A percentile compares a stretch with the other conserved stretches of the same genome.
Conservation (phyloP, 192 early-diverging fungal genomes). For the Mortierella hygrophila region DNA sequence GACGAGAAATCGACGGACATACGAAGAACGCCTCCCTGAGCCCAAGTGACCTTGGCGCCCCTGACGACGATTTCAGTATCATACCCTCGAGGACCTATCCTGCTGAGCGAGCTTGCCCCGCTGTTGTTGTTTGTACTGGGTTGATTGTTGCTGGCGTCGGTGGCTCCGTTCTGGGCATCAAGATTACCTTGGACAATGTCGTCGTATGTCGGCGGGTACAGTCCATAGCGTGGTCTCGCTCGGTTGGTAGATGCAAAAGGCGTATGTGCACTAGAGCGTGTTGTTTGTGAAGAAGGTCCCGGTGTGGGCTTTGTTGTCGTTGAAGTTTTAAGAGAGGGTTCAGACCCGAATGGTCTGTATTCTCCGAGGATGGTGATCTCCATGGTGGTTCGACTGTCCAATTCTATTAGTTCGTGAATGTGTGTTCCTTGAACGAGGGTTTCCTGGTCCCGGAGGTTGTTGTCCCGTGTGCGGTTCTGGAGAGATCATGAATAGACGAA, state of each 20-base stretch:
- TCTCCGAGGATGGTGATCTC: conserved; percentile 39
- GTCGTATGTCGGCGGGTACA: conserved; percentile 42
- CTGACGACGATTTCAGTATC: conserved; percentile 53
- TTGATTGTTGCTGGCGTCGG: background rate
- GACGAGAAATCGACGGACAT: conserved; percentile 50
- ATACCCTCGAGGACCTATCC: conserved; percentile 23
- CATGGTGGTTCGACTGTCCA: conserved; percentile 4
- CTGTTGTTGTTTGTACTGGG: background rate
- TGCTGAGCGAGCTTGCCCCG: background rate
- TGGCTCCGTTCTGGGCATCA: background rate
- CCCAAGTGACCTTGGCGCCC: conserved; percentile 53
- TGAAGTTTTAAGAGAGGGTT: background rate
- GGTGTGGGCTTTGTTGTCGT: background rate
- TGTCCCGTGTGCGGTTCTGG: background rate
- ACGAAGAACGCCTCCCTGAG: conserved; percentile 48
- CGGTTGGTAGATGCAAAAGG: background rate
- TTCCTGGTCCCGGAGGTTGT: background rate
- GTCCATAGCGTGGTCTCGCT: conserved; percentile 12
- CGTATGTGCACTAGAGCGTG: background rate
- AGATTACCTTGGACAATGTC: conserved; percentile 9
- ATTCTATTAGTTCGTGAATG: background rate
- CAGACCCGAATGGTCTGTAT: conserved; percentile 11
- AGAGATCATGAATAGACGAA: background rate
- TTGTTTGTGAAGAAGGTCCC: background rate
- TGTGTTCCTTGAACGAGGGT: background rate